phyloP scores from a whole-genome alignment of 2,329 filamentous ascomycete species.

The Chaetomiaceae sp. region DNA sequence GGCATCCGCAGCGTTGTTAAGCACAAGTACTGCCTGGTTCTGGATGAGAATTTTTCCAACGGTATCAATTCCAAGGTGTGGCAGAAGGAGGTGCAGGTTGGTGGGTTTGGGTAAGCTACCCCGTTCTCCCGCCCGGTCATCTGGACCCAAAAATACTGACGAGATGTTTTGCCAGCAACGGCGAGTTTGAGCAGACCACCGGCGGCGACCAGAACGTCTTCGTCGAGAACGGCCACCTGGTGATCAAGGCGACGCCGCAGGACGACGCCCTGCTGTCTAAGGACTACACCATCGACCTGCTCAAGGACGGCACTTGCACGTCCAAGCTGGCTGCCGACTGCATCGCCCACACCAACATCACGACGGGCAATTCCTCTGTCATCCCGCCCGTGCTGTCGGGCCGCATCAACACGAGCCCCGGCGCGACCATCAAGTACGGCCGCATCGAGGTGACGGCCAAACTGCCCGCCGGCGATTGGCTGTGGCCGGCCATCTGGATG shows the following conservation, averaged over 20 bases:
- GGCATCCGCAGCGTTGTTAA: constrained; percentile 65
- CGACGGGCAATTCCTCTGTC: constrained; percentile 62
- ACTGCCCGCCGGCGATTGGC: constrained; percentile 73
- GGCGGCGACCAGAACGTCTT: constrained; percentile 66
- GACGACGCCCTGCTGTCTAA: constrained; percentile 59
- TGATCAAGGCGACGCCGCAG: constrained; percentile 74
- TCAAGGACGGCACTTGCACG: constrained; percentile 60
- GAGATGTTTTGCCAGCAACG: constrained; percentile 51
- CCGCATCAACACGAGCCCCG: constrained; percentile 67
- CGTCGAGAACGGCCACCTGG: constrained; percentile 59
- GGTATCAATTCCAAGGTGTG: constrained; percentile 57
- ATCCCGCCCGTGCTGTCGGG: constrained; percentile 73
- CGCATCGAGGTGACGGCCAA: constrained; percentile 74
- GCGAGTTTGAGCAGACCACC: constrained; percentile 75
- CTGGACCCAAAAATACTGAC: background rate
- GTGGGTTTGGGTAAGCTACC: constrained; percentile 65
- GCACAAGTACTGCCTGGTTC: constrained; percentile 65
- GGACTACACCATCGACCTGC: constrained; percentile 63
- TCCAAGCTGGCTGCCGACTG: constrained; percentile 55
- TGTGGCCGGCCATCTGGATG: constrained; percentile 93
- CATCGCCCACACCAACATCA: constrained; percentile 66
- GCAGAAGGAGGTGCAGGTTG: constrained; percentile 69
- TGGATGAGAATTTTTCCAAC: constrained; percentile 59
- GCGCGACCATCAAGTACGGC: constrained; percentile 69
- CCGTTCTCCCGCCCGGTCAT: background rate